Base-by-base conservation (phyloP, 371 early-diverging fungal genomes). In the Synchytrium microbalum region DNA sequence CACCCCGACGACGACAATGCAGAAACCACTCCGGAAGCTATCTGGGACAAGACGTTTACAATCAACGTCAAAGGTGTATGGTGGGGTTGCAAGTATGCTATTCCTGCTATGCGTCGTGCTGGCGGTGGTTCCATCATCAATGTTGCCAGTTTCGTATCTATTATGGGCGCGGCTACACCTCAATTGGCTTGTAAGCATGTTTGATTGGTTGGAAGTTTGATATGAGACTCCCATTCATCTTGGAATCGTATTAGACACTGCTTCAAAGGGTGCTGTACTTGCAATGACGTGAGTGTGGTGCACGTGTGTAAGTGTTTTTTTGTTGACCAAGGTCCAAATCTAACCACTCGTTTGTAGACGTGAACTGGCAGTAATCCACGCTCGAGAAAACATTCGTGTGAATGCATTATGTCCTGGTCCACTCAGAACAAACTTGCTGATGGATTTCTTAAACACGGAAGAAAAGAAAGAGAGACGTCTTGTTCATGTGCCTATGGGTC, bases 21-120 rank as follows among this genome's bases (percentile, higher is more conserved):
- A 53, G 67, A 85, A 54, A 88, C 79, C 28, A 91, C 92, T 32
- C 79, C 85, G 31, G 90, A 91, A 68, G 77, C 79, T 31, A 80
- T 90, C 63, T 92, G 93, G 78, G 78, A 75, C 57, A 19, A 75
- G 23, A 80, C 79, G 59, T 67, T 90, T 86, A 79, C 88, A 62
- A 88, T 91, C 71, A 91, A 91, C 72, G 90, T 91, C 58, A 92
- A 92, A 72, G 92, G 93, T 32, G 93, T 92, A n/a, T 92, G 91
- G 91, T 91, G 74, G 71, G 93, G 93, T 25, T 89, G 88, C 76
- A 88, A 88, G 68, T 80, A 91, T 64, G 90, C 85, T 57, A 89
- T 92, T 63, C 75, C 87, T 59, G 89, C 89, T 59, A 81, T 92
- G 82, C 82, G 88, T 32, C 75, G 86, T 32, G 82, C 80, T 26